phyloP scores from a whole-genome alignment of 441 rosid species.

The Corymbia calophylla region DNA sequence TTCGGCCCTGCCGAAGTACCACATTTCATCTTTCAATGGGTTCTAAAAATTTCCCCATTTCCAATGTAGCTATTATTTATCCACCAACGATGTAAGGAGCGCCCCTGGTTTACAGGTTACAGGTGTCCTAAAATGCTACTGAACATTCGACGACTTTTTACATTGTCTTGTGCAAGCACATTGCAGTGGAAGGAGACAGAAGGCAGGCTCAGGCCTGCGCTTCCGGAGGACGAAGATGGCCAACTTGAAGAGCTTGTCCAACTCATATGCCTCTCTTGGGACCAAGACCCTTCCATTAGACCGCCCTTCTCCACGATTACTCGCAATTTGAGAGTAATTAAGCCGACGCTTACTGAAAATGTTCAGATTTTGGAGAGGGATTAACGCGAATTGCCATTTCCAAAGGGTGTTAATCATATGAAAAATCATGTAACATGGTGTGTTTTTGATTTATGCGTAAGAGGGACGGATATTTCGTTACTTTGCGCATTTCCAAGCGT shows the following conservation, averaged over 20 bases:
- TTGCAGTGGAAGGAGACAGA: slow-evolving; percentile 46
- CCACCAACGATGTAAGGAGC: too few species aligned
- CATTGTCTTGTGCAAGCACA: slow-evolving; percentile 4
- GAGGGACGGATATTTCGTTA: too few species aligned
- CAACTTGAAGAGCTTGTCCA: slow-evolving; percentile 9
- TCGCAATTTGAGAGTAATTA: slow-evolving; percentile 12
- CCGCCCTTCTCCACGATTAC: slow-evolving; percentile 34
- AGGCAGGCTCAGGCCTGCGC: slow-evolving; percentile 33
- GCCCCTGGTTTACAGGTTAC: too few species aligned
- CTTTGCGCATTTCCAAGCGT: too few species aligned
- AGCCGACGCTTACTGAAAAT: neutral
- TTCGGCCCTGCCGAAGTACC: slow-evolving; percentile 22
- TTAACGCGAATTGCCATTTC: neutral
- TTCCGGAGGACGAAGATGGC: slow-evolving; percentile 19
- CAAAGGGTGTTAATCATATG: neutral
- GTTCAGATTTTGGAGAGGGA: neutral
- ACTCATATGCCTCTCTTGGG: too few species aligned
- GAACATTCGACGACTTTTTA: neutral
- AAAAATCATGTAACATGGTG: neutral
- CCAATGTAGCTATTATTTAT: neutral
- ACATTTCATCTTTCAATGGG: too few species aligned
- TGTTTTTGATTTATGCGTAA: too few species aligned
- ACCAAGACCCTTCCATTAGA: neutral
- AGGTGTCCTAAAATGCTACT: neutral
- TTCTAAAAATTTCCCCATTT: neutral